Base-by-base conservation (phyloP, 2,329 filamentous ascomycete genomes). In the Aspergillus terreus region DNA sequence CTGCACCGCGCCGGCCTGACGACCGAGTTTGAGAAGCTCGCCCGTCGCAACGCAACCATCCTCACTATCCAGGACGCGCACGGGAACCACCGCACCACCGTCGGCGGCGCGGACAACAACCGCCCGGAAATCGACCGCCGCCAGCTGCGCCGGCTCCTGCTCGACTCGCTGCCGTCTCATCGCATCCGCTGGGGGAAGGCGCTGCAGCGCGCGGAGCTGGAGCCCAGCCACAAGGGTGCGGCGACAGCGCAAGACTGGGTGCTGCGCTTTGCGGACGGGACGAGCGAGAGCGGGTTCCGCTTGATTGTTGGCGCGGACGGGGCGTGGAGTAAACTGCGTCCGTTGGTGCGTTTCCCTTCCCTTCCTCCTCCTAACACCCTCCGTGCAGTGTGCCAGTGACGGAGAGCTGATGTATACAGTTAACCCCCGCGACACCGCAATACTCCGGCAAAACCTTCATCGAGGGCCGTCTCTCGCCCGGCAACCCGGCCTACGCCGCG, bases 231-330 rank as follows among this genome's bases (percentile, higher is more conserved):
- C 0, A 14, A 15, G 9, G 15, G 11, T 11, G 15, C 40, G 4
- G 11, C 14, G 15, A 42, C 40, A 21, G 40, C 15, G 11, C 14
- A 32, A 2, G 50, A 47, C 10, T 48, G 45, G 32, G 25, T 32
- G 15, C 2, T 74, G 0, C 54, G 57, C 12, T 66, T 71, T 44
- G 52, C 50, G 2, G 57, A 72, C 53, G 70, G 69, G 0, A 57
- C 45, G 1, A 54, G 52, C 1, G 68, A 67, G 17, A 59, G 54
- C 2, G 71, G 66, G 0, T 76, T 77, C 54, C 64, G 70, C 38
- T 69, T 80, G 2, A 66, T 80, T 4, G 69, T 80, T 17, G 78
- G 77, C 4, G 75, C 72, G 9, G 76, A 79, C 58, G 77, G 76
- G 4, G 73, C 74, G 1, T 77, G 74, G 72, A 76, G 72, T 6